Evolutionary conservation across 2,329 filamentous ascomycete genomes (phyloP).

Genomic region (Sporothrix globosa): DNA sequence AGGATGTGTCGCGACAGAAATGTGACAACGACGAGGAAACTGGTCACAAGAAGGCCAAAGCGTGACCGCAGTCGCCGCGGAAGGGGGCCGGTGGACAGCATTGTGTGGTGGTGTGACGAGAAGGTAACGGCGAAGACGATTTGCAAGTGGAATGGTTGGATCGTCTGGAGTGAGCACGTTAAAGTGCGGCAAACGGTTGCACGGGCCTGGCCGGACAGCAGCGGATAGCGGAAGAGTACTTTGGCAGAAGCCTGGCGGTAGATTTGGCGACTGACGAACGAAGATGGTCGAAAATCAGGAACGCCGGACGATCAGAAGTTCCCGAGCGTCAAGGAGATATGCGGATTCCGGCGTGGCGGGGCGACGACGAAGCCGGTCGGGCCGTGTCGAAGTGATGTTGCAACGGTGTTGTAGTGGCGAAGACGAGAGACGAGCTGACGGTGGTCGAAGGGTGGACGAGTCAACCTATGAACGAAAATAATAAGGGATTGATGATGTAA

Average conservation of each 20-base stretch:
- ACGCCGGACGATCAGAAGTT: not conserved
- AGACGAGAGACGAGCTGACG: not conserved
- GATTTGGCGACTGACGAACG: not conserved
- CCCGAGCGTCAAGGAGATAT: not conserved
- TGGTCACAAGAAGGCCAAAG: not conserved
- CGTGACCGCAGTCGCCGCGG: slow-evolving; percentile 22
- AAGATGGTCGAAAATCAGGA: not conserved
- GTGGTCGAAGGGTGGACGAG: not conserved
- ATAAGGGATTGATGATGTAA: not conserved
- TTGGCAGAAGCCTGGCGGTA: not conserved
- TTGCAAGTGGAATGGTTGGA: not conserved
- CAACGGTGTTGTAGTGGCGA: too few species aligned
- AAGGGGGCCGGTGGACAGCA: not conserved
- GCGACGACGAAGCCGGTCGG: too few species aligned
- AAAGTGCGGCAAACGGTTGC: not conserved
- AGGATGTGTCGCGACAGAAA: slow-evolving; percentile 8
- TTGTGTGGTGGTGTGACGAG: not conserved
- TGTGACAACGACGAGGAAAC: not conserved
- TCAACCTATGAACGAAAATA: not conserved
- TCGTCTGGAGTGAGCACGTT: not conserved
- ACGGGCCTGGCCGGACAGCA: not conserved
- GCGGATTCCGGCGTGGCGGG: not conserved
- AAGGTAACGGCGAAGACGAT: not conserved
- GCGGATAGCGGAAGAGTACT: not conserved
- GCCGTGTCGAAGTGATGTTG: not conserved